These are phyloP conservation scores for Handroanthus guayacan DNA, from an alignment of 257 asterid species.

Conservation along the genomic window DNA sequence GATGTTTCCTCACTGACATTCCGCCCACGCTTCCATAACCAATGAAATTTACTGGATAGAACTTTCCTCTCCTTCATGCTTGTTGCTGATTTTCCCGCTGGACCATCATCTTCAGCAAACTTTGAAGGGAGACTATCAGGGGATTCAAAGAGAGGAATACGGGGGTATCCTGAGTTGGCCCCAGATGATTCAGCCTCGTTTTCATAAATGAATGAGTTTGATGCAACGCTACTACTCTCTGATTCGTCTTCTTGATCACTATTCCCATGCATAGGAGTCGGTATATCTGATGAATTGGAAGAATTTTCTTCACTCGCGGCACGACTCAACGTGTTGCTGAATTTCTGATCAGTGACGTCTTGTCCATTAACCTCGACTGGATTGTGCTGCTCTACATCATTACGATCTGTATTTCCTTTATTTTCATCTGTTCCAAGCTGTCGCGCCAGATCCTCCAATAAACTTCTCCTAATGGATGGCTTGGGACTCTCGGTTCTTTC, in stretches of 20 bases:
- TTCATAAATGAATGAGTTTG: conserved; percentile 43
- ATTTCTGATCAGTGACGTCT: conserved; percentile 39
- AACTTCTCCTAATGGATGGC: conserved; percentile 68
- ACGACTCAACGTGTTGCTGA: conserved; percentile 41
- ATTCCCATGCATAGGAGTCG: conserved; percentile 50
- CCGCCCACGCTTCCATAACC: conserved; percentile 55
- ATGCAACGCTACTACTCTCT: conserved; percentile 49
- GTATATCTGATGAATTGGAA: conserved; percentile 53
- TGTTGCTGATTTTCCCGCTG: conserved; percentile 29
- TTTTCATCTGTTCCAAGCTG: conserved; percentile 70
- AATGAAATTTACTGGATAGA: conserved; percentile 50
- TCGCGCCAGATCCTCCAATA: conserved; percentile 71
- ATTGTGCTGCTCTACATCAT: conserved; percentile 41
- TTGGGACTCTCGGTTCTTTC: conserved; percentile 48
- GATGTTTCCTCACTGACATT: conserved; percentile 43
- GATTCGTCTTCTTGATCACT: conserved; percentile 47
- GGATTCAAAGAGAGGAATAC: conserved; percentile 20
- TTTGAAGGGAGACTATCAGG: conserved; percentile 40
- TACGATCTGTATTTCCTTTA: conserved; percentile 32
- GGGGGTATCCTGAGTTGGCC: conserved; percentile 31
- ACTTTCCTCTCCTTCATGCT: conserved; percentile 38
- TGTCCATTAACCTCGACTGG: conserved; percentile 40
- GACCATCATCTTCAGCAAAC: conserved; percentile 45
- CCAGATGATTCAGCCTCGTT: conserved; percentile 30
- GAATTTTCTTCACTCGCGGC: conserved; percentile 59